phyloP scores from a whole-genome alignment of 1,284 basidiomycete genomes.

The Psilocybe mexicana region DNA sequence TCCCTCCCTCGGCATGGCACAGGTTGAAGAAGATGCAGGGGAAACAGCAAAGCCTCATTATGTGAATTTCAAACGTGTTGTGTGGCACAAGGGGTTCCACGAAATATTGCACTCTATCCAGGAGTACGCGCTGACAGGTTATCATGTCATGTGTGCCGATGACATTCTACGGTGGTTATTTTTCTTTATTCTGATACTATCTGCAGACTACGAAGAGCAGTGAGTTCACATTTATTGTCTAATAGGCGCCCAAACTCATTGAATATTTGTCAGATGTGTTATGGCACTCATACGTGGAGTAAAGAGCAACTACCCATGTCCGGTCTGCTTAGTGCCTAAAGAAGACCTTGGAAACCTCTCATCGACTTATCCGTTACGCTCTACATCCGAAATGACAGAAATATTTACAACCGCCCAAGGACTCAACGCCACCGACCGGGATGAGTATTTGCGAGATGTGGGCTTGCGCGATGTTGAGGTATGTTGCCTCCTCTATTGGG shows the following conservation, averaged over 20 bases:
- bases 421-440: slow-evolving; percentile 13
- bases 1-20: not conserved
- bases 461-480: slow-evolving; percentile 35
- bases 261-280: not conserved
- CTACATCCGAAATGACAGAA: slow-evolving; percentile 13
- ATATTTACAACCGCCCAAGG: slow-evolving; percentile 13
- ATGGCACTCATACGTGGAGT: slow-evolving; percentile 28
- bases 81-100: slow-evolving; percentile 36
- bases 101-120: slow-evolving; percentile 30
- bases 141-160: slow-evolving; percentile 8
- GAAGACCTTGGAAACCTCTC: slow-evolving; percentile 26
- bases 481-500: no score
- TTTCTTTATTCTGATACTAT: slow-evolving; percentile 35
- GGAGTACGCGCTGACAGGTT: slow-evolving; percentile 25
- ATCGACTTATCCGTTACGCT: slow-evolving; percentile 11
- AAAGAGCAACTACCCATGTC: slow-evolving; percentile 30
- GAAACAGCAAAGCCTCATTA: slow-evolving; percentile 30
- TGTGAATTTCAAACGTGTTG: slow-evolving; percentile 32
- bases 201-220: slow-evolving; percentile 43
- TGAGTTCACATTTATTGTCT: slow-evolving; percentile 17
- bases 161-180: slow-evolving; percentile 25
- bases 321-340: slow-evolving; percentile 32
- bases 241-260: no score
- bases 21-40: slow-evolving; percentile 30
- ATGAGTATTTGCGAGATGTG: slow-evolving; percentile 26